A percentile compares a stretch with the other conserved stretches of the same genome.
Conservation (phyloP, 1,139 yeast species). For the Meyerozyma sp. region DNA sequence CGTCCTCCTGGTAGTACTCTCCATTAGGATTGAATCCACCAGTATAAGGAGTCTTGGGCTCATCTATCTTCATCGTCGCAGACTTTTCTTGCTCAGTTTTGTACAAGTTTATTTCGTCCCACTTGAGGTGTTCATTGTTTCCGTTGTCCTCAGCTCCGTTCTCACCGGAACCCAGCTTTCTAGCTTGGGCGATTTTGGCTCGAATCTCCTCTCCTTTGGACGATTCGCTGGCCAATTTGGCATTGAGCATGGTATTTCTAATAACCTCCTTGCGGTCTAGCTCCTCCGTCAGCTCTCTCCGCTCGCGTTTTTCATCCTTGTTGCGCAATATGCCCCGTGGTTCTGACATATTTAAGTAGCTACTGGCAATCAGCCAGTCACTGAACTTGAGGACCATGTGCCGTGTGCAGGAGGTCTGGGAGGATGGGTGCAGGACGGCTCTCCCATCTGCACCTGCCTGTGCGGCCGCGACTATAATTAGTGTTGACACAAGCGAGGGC, state of each 20-base stretch:
- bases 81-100: constrained; percentile 64
- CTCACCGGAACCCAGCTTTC: constrained; percentile 7
- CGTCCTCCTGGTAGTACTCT: constrained; percentile 76
- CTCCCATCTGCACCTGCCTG: neutral
- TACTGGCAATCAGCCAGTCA: no score
- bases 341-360: constrained; percentile 2
- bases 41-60: constrained; percentile 96
- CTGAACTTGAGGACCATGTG: no score
- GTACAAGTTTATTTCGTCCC: constrained; percentile 72
- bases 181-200: constrained; percentile 31
- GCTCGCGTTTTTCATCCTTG: constrained; percentile 15
- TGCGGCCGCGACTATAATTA: neutral
- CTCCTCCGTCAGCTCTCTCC: constrained; percentile 12
- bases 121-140: constrained; percentile 40
- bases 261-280: constrained; percentile 44
- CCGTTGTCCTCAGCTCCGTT: neutral
- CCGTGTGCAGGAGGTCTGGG: no score
- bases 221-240: constrained; percentile 27
- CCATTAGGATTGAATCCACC: constrained; percentile 84
- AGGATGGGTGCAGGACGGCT: neutral
- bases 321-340: constrained; percentile 45
- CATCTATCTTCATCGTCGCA: constrained; percentile 83
- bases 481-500: neutral
- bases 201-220: constrained; percentile 36
- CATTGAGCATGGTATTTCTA: constrained; percentile 37